phyloP scores from a whole-genome alignment of 2,329 filamentous ascomycete species.

The Hysterium pulicare region DNA sequence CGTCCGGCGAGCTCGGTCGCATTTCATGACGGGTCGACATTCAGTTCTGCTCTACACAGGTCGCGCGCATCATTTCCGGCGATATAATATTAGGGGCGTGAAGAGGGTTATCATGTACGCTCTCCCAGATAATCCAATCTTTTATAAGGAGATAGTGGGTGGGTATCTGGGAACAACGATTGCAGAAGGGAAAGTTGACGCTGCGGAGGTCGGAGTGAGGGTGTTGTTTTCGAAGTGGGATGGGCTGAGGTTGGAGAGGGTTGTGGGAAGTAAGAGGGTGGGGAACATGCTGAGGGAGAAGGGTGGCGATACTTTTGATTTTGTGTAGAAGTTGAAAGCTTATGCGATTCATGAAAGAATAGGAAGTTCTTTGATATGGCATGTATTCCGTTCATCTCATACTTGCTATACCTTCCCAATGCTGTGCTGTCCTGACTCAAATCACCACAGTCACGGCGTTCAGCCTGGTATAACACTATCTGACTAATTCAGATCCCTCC shows the following conservation, averaged over 20 bases:
- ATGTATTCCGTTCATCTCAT: no score
- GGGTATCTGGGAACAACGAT: constrained; percentile 58
- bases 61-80: constrained; percentile 91
- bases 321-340: constrained; percentile 65
- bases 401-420: no score
- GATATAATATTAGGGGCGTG: constrained; percentile 80
- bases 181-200: constrained; percentile 56
- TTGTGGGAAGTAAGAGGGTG: constrained; percentile 78
- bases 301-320: constrained; percentile 88
- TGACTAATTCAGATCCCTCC: no score
- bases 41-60: constrained; percentile 86
- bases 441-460: no score
- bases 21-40: constrained; percentile 82
- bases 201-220: constrained; percentile 49
- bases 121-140: constrained; percentile 80
- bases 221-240: constrained; percentile 85
- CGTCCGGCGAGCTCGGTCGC: constrained; percentile 76
- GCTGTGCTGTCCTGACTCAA: no score
- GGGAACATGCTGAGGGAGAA: constrained; percentile 79
- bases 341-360: no score
- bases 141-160: constrained; percentile 73
- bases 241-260: constrained; percentile 78
- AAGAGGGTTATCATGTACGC: constrained; percentile 85
- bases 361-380: no score
- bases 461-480: no score